Base-by-base conservation (phyloP, 169 alveolate species). In the Perkinsus chesapeaki region DNA sequence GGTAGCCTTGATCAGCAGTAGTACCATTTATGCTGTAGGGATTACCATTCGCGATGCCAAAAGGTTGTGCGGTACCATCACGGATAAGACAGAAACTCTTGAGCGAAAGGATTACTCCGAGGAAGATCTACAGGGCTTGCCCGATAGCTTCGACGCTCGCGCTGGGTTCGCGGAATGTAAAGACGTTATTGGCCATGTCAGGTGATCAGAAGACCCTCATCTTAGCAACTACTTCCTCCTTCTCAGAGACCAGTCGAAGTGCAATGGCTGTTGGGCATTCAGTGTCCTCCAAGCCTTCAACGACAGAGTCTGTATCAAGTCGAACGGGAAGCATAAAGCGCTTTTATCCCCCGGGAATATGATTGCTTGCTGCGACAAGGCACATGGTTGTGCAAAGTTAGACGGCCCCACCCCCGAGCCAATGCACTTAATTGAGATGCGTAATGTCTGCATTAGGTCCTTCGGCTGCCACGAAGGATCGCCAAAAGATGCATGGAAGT, bases 261-360 rank as follows among this genome's bases (percentile, higher is more conserved):
- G 98, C 92, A 98, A 98, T 48, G 96, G 98, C 20, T 97, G 99
- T 94, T 97, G 99, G 99, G 99, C 98, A 23, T 97, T 97, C 92
- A 98, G 97, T 31, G 96, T 98, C 73, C 95, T 96, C 39, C 98
- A 96, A 94, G 97, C 98, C 91, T 93, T 97, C 82, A 93, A 96
- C 91, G 99, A 97, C 92, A 96, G 99, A 91, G 48, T 96, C 47
- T 96, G 98, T 73, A 96, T 97, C 91, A 92, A 73, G 39, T 92
- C 97, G 36, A 73, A 94, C 1, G 96, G 96, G 19, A 60, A 7
- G 23, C 27, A 20, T 34, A 60, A 91, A 92, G 82, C 12, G 82
- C 82, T 60, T 0, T 34, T 60, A 1, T 60, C 82, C 37, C 37
- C 82, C 23, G 82, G 82, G 36, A 34, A 60, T 27, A 60, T 60